Percentiles rank a stretch among this genome's conserved stretches.
phyloP scores from a whole-genome alignment of 495 filamentous ascomycete species.

The Penicillium desertorum region DNA sequence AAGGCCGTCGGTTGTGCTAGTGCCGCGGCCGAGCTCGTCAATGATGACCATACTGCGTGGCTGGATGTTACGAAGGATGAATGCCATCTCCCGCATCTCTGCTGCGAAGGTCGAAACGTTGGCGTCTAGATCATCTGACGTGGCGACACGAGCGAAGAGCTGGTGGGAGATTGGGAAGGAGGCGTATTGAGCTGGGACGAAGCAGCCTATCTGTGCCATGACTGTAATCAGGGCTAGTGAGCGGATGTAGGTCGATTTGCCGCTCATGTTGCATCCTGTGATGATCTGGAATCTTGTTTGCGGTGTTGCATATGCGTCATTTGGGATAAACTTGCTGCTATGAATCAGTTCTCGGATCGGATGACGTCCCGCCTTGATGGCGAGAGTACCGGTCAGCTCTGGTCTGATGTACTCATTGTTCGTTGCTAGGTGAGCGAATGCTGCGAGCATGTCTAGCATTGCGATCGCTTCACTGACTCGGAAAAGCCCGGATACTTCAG shows the following conservation, averaged over 20 bases:
- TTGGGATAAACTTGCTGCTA: slow-evolving; percentile 69
- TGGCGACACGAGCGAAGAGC: slow-evolving; percentile 82
- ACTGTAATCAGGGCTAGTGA: slow-evolving; percentile 79
- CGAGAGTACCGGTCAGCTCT: slow-evolving; percentile 69
- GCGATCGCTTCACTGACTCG: slow-evolving; percentile 80
- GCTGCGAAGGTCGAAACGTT: slow-evolving; percentile 92
- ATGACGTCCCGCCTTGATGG: slow-evolving; percentile 78
- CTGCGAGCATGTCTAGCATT: slow-evolving; percentile 87
- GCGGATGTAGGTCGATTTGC: slow-evolving; percentile 95
- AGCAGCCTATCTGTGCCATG: slow-evolving; percentile 92
- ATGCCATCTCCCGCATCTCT: slow-evolving; percentile 94
- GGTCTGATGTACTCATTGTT: slow-evolving; percentile 79
- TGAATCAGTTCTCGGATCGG: slow-evolving; percentile 78
- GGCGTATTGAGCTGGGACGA: slow-evolving; percentile 82
- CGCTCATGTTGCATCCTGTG: slow-evolving; percentile 97
- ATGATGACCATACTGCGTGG: slow-evolving; percentile 76
- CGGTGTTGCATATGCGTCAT: slow-evolving; percentile 80
- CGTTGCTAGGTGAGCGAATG: slow-evolving; percentile 78
- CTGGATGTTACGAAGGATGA: slow-evolving; percentile 80
- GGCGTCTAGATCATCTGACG: slow-evolving; percentile 83
- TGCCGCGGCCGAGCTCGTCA: slow-evolving; percentile 91
- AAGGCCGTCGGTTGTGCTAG: slow-evolving; percentile 83
- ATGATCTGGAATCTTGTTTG: slow-evolving; percentile 86
- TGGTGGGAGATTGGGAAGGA: slow-evolving; percentile 77
- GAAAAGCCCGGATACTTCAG: slow-evolving; percentile 69